Base-by-base conservation (phyloP, 148 eudicot species). In the Nepenthes mirabilis region DNA sequence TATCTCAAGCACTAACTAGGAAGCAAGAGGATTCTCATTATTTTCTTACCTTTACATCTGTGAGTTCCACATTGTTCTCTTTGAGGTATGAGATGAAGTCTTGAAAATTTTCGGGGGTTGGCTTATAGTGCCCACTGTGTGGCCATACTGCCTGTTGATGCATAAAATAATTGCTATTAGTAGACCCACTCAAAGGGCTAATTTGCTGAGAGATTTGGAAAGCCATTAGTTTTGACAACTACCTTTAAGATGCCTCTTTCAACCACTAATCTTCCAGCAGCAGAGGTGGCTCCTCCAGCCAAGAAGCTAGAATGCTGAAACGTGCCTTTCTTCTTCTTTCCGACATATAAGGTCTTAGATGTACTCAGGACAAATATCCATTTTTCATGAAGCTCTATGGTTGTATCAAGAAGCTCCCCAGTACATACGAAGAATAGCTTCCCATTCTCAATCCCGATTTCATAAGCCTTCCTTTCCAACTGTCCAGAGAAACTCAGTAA, bases 241-340 rank as follows among this genome's bases (percentile, higher is more conserved):
- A 84, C 97, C 97, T 88, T 86, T 37, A 88, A 76, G 64, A 70
- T 53, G 49, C 96, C 99, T 6, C 84, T 68, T 56, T 88, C 82
- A 11, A 83, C 85, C 33, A 89, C 91, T 45, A 93, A 60, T 74
- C 95, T 82, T n/a, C 99, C 99, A 65, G 99, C 99, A 36, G 99
- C 99, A 37, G 86, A 79, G 11, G 96, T 93, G 63, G 99, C 96
- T 35, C 99, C 99, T 58, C 99, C 99, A 47, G 99, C 96, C 67
- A 93, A 76, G 77, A 93, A 93, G 79, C 99, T 88, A 43, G 99
- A 93, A 68, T 93, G 99, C 80, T 93, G 95, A 72, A 93, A 93
- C 14, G 81, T 73, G 58, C 99, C 99, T 77, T 89, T 93, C 68
- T 75, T 86, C 78, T 93, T 93, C 74, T 83, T 82, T 43, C 95